phyloP scores from a whole-genome alignment of 2,329 filamentous ascomycete genomes.

The Trichophyton benhamiae region DNA sequence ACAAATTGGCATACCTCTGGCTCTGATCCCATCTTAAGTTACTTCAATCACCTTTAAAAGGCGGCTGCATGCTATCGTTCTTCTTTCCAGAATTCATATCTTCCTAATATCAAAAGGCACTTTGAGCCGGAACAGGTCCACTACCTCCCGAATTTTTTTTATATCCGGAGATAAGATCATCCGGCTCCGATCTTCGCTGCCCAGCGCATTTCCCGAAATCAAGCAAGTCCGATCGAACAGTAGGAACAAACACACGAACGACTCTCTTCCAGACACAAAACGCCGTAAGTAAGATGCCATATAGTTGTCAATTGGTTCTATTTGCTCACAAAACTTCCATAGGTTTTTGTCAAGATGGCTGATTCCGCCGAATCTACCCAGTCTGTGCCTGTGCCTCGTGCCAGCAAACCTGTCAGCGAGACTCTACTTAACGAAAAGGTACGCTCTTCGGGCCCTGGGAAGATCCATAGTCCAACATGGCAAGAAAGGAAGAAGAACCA shows the following conservation, averaged over 20 bases:
- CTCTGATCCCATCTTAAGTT: neutral
- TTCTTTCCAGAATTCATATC: neutral
- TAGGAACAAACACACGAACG: neutral
- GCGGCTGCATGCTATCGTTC: neutral
- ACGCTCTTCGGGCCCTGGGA: conserved; percentile 17
- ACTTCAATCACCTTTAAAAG: neutral
- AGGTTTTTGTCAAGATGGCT: conserved; percentile 37
- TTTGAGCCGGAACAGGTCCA: neutral
- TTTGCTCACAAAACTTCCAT: neutral
- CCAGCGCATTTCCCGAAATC: neutral
- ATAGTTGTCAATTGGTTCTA: neutral
- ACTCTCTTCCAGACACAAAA: neutral
- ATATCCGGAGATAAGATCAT: neutral
- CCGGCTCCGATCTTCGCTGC: neutral
- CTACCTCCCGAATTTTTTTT: neutral
- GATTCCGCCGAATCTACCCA: conserved; percentile 42
- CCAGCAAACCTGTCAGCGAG: conserved; percentile 78
- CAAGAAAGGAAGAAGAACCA: neutral
- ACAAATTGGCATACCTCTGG: neutral
- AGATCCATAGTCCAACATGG: neutral
- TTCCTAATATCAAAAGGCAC: neutral
- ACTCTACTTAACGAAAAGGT: conserved; percentile 99
- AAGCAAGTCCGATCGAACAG: neutral
- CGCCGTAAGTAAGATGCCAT: neutral
- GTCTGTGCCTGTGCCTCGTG: conserved; percentile 55